A percentile compares a stretch with the other conserved stretches of the same genome.
phyloP scores from a whole-genome alignment of 2,329 filamentous ascomycete genomes.

The Sporothrix phasma region DNA sequence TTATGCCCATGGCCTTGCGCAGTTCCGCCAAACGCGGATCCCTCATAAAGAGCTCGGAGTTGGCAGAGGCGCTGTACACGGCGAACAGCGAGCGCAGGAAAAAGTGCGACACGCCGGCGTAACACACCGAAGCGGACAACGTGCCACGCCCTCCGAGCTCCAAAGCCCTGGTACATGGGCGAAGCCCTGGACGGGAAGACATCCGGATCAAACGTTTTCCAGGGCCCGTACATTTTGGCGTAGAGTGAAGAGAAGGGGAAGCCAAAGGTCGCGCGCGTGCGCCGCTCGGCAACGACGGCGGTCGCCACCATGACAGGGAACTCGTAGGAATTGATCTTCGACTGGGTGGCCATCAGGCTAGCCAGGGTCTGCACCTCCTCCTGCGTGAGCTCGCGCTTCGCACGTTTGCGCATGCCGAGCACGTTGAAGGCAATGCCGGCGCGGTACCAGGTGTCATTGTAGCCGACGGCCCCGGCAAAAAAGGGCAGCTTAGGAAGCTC shows the following conservation, averaged over 20 bases:
- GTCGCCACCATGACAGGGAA: conserved; percentile 10
- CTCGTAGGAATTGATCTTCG: conserved; percentile 12
- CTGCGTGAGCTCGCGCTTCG: conserved; percentile 16
- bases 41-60: conserved; percentile 7
- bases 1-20: not conserved
- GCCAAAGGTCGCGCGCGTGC: conserved; percentile 15
- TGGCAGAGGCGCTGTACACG: conserved; percentile 10
- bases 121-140: conserved; percentile 10
- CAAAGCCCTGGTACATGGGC: conserved; percentile 1
- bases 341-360: conserved; percentile 14
- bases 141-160: conserved; percentile 18
- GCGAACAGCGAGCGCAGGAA: conserved; percentile 9
- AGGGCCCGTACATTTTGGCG: conserved; percentile 13
- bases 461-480: conserved; percentile 12
- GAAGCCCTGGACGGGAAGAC: conserved; percentile 10
- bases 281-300: conserved; percentile 6
- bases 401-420: conserved; percentile 14
- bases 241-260: too few relatives aligned
- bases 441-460: conserved; percentile 14
- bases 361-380: conserved; percentile 18
- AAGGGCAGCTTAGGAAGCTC: conserved; percentile 16
- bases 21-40: conserved; percentile 15
- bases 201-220: conserved; percentile 14
- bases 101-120: conserved; percentile 13
- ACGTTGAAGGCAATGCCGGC: conserved; percentile 14